A percentile compares a stretch with the other conserved stretches of the same genome.
Evolutionary conservation across 768 basidiomycete genomes (phyloP).

Genomic region (Tulasnella sp.): DNA sequence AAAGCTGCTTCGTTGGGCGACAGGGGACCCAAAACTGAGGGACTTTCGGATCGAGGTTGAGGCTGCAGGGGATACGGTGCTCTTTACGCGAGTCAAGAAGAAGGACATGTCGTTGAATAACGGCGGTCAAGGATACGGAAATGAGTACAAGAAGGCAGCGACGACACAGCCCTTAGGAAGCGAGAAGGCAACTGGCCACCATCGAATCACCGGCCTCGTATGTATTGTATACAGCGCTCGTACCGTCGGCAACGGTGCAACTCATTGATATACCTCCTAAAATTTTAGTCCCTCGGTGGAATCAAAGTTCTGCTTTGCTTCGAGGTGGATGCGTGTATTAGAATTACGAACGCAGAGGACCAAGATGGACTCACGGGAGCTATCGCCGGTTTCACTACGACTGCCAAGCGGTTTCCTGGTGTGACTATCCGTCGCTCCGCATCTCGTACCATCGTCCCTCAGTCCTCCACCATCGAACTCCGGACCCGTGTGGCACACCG

Average conservation of each 20-base stretch:
- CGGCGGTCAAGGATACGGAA: slow-evolving; percentile 34
- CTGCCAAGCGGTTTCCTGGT: not conserved
- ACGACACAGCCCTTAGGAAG: slow-evolving; percentile 42
- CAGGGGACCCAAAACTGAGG: slow-evolving; percentile 19
- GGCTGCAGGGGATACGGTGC: slow-evolving; percentile 48
- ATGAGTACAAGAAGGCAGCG: slow-evolving; percentile 49
- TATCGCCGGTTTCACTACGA: slow-evolving; percentile 13
- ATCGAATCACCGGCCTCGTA: slow-evolving; percentile 55
- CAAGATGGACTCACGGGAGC: slow-evolving; percentile 20
- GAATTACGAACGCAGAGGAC: not conserved
- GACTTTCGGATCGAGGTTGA: slow-evolving; percentile 66
- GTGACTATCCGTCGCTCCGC: slow-evolving; percentile 25
- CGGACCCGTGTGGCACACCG: slow-evolving; percentile 31
- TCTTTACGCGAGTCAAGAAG: slow-evolving; percentile 53
- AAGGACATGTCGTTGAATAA: slow-evolving; percentile 19
- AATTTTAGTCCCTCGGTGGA: not conserved
- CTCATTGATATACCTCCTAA: not conserved
- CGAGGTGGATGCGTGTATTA: slow-evolving; percentile 5
- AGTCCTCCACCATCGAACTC: slow-evolving; percentile 38
- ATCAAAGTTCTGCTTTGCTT: slow-evolving; percentile 3
- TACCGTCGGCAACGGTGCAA: not conserved
- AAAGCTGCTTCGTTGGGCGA: slow-evolving; percentile 50
- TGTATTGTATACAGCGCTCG: slow-evolving; percentile 24
- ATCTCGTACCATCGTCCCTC: slow-evolving; percentile 28
- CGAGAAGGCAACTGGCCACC: slow-evolving; percentile 43